Conservation (phyloP, 2,329 filamentous ascomycete genomes). For the Claviceps sp. region DNA sequence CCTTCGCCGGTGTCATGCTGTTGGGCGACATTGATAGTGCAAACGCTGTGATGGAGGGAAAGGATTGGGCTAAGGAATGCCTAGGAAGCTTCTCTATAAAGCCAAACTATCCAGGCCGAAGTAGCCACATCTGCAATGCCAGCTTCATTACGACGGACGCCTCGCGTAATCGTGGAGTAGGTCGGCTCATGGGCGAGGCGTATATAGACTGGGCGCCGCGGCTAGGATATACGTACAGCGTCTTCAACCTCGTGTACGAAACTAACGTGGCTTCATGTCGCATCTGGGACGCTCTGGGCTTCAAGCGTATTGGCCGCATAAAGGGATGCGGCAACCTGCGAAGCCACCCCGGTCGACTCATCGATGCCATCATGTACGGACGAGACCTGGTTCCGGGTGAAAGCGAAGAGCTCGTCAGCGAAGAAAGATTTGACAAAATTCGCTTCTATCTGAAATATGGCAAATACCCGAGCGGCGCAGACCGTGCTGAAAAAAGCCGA, state of each 20-base stretch:
- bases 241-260: slow-evolving; percentile 92
- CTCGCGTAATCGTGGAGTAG: slow-evolving; percentile 59
- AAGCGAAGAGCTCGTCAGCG: slow-evolving; percentile 71
- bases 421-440: slow-evolving; percentile 98
- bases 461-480: slow-evolving; percentile 84
- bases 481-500: slow-evolving; percentile 89
- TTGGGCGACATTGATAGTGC: slow-evolving; percentile 57
- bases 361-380: slow-evolving; percentile 70
- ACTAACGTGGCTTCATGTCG: slow-evolving; percentile 81
- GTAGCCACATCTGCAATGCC: slow-evolving; percentile 82
- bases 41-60: slow-evolving; percentile 42
- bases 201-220: slow-evolving; percentile 68
- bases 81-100: slow-evolving; percentile 90
- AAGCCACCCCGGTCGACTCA: slow-evolving; percentile 52
- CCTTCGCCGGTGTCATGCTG: slow-evolving; percentile 80
- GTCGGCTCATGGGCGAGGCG: slow-evolving; percentile 61
- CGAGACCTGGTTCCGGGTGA: slow-evolving; percentile 44
- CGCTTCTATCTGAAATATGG: slow-evolving; percentile 91
- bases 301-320: slow-evolving; percentile 81
- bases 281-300: slow-evolving; percentile 84
- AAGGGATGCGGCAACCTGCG: slow-evolving; percentile 57
- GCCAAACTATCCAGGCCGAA: slow-evolving; percentile 82
- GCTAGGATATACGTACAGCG: slow-evolving; percentile 79
- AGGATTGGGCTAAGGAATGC: slow-evolving; percentile 69
- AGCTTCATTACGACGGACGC: slow-evolving; percentile 65